Conservation (phyloP, 192 early-diverging fungal genomes). For the Rhizophagus prolifer region DNA sequence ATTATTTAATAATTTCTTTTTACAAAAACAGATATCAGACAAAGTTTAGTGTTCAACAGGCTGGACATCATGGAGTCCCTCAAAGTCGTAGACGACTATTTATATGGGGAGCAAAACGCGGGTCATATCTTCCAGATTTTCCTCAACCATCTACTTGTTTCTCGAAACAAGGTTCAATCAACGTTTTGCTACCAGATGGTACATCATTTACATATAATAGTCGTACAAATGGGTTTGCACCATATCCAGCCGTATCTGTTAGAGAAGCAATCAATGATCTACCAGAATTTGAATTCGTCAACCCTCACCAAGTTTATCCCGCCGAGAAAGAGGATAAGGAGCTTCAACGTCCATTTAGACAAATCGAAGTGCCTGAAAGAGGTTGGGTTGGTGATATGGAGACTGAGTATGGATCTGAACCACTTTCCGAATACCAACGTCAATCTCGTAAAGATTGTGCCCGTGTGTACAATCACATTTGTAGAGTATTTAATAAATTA, state of each 20-base stretch:
- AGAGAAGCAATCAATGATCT: conserved; percentile 68
- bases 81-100: conserved; percentile 67
- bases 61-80: conserved; percentile 61
- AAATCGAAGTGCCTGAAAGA: conserved; percentile 4
- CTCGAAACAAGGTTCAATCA: conserved; percentile 37
- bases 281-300: conserved; percentile 64
- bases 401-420: conserved; percentile 39
- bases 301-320: conserved; percentile 50
- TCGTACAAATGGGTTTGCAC: conserved; percentile 50
- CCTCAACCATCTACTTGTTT: conserved; percentile 60
- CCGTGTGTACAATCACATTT: conserved; percentile 38
- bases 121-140: conserved; percentile 53
- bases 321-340: conserved; percentile 35
- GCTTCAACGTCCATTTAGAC: conserved; percentile 28
- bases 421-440: conserved; percentile 54
- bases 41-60: conserved; percentile 62
- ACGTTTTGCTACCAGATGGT: conserved; percentile 46
- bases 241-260: conserved; percentile 56
- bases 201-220: conserved; percentile 42
- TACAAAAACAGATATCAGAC: conserved; percentile 50
- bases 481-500: conserved; percentile 30
- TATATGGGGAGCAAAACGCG: conserved; percentile 61
- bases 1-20: conserved; percentile 19
- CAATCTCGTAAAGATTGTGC: conserved; percentile 43
- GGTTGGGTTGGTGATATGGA: conserved; percentile 49